Evolutionary conservation across 2,329 filamentous ascomycete genomes (phyloP).

Genomic region (Hansfordia pulvinata): DNA sequence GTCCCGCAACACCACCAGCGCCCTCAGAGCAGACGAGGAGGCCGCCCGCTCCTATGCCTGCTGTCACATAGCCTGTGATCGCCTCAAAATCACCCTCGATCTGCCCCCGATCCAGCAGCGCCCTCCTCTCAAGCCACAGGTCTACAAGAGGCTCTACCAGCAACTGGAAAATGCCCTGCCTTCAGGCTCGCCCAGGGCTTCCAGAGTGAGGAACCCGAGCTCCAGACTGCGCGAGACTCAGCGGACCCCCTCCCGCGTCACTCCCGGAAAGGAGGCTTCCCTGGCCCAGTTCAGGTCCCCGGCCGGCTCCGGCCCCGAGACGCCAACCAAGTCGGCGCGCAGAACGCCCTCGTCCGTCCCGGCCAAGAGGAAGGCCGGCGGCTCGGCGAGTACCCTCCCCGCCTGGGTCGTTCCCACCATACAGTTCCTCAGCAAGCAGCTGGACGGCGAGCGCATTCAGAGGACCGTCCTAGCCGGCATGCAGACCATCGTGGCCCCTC

Average conservation of each 20-base stretch:
- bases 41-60: constrained; percentile 75
- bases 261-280: constrained; percentile 31
- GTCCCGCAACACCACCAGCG: constrained; percentile 63
- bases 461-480: constrained; percentile 66
- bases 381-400: constrained; percentile 25
- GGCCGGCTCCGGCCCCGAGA: constrained; percentile 21
- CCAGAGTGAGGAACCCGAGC: constrained; percentile 18
- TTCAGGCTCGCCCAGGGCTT: constrained; percentile 8
- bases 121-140: constrained; percentile 63
- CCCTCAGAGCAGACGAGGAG: constrained; percentile 75
- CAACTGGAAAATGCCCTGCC: constrained; percentile 66
- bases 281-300: constrained; percentile 28
- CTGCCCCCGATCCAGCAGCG: constrained; percentile 63
- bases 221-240: constrained; percentile 20
- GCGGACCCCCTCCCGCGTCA: constrained; percentile 23
- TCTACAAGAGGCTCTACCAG: constrained; percentile 73
- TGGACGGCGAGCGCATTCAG: constrained; percentile 46
- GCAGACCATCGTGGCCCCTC: constrained; percentile 35
- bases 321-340: constrained; percentile 28
- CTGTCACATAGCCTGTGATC: constrained; percentile 79
- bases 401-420: constrained; percentile 59
- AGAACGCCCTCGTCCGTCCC: constrained; percentile 11
- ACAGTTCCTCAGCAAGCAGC: constrained; percentile 48
- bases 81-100: constrained; percentile 62
- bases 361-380: constrained; percentile 17